Evolutionary conservation across 176 grass and related monocot species (phyloP).

Genomic region (Oryza meyeriana): DNA sequence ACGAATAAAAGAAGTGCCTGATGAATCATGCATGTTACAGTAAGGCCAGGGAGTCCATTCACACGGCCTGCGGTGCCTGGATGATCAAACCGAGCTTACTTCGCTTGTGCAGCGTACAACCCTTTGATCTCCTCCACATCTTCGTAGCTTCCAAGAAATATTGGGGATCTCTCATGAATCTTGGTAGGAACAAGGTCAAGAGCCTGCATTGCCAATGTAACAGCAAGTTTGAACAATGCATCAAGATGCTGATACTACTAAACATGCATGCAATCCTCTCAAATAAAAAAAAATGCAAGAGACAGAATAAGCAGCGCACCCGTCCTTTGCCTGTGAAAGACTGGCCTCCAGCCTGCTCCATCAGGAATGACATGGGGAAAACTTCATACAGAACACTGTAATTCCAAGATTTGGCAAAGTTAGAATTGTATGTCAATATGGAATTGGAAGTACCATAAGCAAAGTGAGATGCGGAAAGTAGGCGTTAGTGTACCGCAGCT

Average conservation of each 20-base stretch:
- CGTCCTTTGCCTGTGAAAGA: conserved; percentile 89
- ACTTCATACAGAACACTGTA: conserved; percentile 96
- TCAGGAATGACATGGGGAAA: conserved; percentile 97
- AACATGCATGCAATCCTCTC: too few relatives aligned
- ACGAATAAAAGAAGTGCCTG: conserved; percentile 22
- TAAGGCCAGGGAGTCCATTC: background rate
- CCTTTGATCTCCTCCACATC: conserved; percentile 92
- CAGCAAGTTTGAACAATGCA: background rate
- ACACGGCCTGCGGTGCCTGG: background rate
- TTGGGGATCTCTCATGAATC: conserved; percentile 83
- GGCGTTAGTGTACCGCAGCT: conserved; percentile 58
- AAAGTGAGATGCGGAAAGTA: background rate
- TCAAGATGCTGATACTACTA: background rate
- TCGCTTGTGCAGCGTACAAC: conserved; percentile 57
- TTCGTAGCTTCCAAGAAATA: conserved; percentile 92
- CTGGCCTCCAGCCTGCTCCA: conserved; percentile 96
- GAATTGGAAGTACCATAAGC: background rate
- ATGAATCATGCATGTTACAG: background rate
- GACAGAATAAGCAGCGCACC: too few relatives aligned
- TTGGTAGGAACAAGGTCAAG: conserved; percentile 83
- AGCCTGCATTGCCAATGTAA: conserved; percentile 49
- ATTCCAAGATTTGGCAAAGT: conserved; percentile 14
- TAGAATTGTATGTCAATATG: background rate
- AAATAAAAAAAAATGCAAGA: too few relatives aligned
- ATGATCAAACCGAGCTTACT: conserved; percentile 27